Base-by-base conservation (phyloP, 352 stramenopile genomes). In the Peronospora destructor region DNA sequence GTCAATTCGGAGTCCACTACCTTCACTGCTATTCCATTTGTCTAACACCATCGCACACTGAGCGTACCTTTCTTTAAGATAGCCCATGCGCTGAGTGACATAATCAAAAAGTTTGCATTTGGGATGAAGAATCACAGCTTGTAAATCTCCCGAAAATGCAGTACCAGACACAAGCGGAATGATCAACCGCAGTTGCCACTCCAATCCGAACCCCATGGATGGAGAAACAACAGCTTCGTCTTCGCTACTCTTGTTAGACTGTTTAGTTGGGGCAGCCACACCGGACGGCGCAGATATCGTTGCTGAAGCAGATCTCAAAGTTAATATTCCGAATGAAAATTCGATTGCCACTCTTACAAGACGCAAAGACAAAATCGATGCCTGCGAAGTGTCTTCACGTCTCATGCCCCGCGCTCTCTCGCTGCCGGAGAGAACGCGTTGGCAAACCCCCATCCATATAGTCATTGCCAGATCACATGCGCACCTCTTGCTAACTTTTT, bases 111-210 rank as follows among this genome's bases (percentile, higher is more conserved):
- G 13, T 43, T 70, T 72, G 36, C 61, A 77, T 42, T 85, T 87
- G 2, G 67, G 55, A 16, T 85, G 72, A 38, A 75, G 48, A 12
- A 84, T 36, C 28, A 79, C 37, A 3, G 40, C 23, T 3, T 45
- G 25, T 8, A 84, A 36, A 41, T 76, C 56, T 14, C 62, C 51
- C 7, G 38, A 13, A 17, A 55, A 55, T 6, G 45, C 19, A 1
- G 61, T 19, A 21, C 28, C 39, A n/a, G 33, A 46, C 12, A 85
- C 9, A 16, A 84, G 29, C 6, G 62, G 59, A 32, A 53, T 49
- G 17, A 87, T 25, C 19, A 87, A 42, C 1, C 57, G 53, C 4
- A 87, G 43, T 40, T 87, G 71, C 71, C 67, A 81, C 3, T 45
- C 43, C 28, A 84, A 59, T 32, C 62, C 47, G 66, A 69, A 62